Evolutionary conservation across 108 stramenopile species (phyloP), one percentile per base, ranked within the genome.

Genomic region (Conticribra guillardii): DNA sequence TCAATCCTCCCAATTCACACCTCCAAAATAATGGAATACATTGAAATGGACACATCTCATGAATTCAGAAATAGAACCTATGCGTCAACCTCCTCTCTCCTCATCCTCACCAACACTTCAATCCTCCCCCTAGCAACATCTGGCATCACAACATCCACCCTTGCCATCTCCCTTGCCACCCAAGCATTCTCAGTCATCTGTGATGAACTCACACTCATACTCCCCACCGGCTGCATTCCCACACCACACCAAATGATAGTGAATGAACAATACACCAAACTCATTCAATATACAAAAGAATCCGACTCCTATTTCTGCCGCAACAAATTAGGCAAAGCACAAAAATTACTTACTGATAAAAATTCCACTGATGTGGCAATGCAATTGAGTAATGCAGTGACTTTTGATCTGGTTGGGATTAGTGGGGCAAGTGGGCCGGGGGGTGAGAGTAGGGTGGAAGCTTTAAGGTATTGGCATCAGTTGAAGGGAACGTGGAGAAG

Each of bases 371-470:
- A 67, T n/a, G 67, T 72, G 11, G 85, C 88, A 8, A 76, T 90
- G 9, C 41, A 64, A 51, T 66, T 83, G 47, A 77, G 82, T 54
- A 96, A 96, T 78, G 88, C 88, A 4, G 89, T 96, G 27, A 93
- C 95, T 11, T 96, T 92, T 71, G 95, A 96, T 82, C 70, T 96
- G 41, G 94, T 96, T 69, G 95, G 92, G 22, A 93, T 96, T 57
- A 96, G 94, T 76, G 52, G 86, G 41, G 81, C 75, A 7, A 72
- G 74, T 73, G 70, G 93, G 47, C 69, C 63, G 30, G 92, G 92
- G 34, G 82, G 87, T 71, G 87, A 88, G 55, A 83, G 81, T 64
- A 76, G 63, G 34, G 86, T 81, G 27, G 73, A 77, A 26, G 85
- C 82, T 3, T 62, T 79, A 52, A 85, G 82, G 56, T 92, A 92